Conservation (phyloP, 352 stramenopile genomes). For the Pythium dissotocum region DNA sequence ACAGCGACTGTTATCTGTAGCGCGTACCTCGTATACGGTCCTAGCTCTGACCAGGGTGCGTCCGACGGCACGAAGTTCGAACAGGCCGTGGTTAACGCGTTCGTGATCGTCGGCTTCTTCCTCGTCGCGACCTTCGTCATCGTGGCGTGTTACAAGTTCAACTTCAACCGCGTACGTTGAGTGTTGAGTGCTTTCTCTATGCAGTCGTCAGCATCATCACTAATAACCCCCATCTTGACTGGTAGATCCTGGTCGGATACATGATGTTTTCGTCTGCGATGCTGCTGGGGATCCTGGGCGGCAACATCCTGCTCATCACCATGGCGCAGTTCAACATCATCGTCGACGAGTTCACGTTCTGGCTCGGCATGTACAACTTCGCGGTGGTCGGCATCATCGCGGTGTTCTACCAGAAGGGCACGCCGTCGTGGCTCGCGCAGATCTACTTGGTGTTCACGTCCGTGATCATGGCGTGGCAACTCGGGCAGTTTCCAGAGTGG, state of each 20-base stretch:
- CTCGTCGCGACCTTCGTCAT: constrained; percentile 89
- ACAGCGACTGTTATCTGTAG: constrained; percentile 26
- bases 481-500: constrained; percentile 96
- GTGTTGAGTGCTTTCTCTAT: too few species aligned
- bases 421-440: constrained; percentile 87
- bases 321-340: constrained; percentile 61
- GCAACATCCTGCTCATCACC: constrained; percentile 80
- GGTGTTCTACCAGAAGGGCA: constrained; percentile 91
- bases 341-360: constrained; percentile 63
- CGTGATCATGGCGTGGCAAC: constrained; percentile 98
- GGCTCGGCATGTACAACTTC: constrained; percentile 91
- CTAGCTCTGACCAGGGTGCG: constrained; percentile 48
- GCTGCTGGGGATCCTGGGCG: constrained; percentile 82
- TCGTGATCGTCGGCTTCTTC: constrained; percentile 91
- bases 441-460: constrained; percentile 95
- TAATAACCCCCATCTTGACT: not conserved
- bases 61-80: constrained; percentile 70
- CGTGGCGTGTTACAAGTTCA: constrained; percentile 91
- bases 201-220: too few species aligned
- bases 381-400: constrained; percentile 86
- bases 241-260: constrained; percentile 79
- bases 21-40: constrained; percentile 78
- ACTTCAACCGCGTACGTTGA: constrained; percentile 69
- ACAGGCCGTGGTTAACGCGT: constrained; percentile 82
- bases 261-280: constrained; percentile 91